Evolutionary conservation across 192 early-diverging fungal genomes (phyloP), one percentile per base, ranked within the genome.

Genomic region (Umbelopsis vinacea): DNA sequence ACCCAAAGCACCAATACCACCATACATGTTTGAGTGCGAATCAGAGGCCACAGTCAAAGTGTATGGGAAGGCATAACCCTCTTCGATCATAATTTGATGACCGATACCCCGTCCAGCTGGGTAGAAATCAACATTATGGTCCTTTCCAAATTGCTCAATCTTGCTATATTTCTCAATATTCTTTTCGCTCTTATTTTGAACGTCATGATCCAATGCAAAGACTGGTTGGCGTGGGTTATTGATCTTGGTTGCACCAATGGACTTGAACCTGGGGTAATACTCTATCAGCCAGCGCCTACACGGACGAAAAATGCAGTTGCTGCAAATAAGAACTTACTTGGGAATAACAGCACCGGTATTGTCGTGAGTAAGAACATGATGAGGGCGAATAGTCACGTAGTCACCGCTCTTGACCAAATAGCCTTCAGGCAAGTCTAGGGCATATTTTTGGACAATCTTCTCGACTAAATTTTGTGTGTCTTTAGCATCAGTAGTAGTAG

Each of bases 1-100:
- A 46, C 97, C 97, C 63, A 99, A 83, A 55, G 89, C 88, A 38
- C 96, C 96, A 71, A 99, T 91, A 73, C 96, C 97, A 46, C 97
- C 97, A 81, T 99, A 99, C 95, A 98, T 99, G 84, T 99, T 99
- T 6, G 97, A 98, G 76, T 99, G 97, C 8, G 97, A 99, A 80
- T 99, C 97, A 2, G 95, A 97, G 2, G 96, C 97, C 5, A 99
- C 96, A 23, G 94, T 94, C 83, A 99, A 88, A 11, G 96, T 92
- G 66, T 89, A 82, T 2, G 97, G 97, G 79, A 96, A 96, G 3
- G 95, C 95, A 72, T 97, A 97, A 26, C 96, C 97, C 79, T 98
- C 95, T 80, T 99, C 97, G 40, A 98, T 90, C 83, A 99, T 90
- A 73, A 97, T 91, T 82, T 99, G 97, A 71, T 99, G 97, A 21